phyloP scores from a whole-genome alignment of 73 alveolate genomes.

The Paramecium octaurelia region DNA sequence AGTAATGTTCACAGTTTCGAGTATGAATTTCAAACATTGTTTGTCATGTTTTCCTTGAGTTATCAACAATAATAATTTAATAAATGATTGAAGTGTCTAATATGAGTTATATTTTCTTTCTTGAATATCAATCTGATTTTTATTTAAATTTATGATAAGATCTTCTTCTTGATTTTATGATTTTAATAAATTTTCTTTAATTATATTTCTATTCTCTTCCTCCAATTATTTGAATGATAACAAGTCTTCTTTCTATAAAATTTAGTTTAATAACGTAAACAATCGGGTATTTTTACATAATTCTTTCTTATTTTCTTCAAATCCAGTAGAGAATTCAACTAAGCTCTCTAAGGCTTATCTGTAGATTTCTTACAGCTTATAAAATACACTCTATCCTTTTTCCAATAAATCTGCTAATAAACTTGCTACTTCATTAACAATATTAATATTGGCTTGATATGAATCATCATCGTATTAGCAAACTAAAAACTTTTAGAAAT shows the following conservation, averaged over 20 bases:
- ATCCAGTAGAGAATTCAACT: slow-evolving; percentile 30
- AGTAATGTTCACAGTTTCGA: background rate
- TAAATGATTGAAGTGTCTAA: background rate
- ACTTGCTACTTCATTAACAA: slow-evolving; percentile 8
- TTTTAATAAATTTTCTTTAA: background rate
- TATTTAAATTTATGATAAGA: background rate
- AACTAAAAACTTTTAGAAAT: background rate
- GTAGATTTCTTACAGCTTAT: background rate
- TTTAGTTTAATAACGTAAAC: background rate
- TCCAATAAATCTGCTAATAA: slow-evolving; percentile 29
- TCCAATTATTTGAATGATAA: background rate
- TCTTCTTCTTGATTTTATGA: background rate
- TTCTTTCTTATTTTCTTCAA: background rate
- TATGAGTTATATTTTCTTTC: background rate
- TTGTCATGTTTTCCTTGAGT: background rate
- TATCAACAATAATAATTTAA: background rate
- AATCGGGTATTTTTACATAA: slow-evolving; percentile 19
- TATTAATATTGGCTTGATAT: slow-evolving; percentile 13
- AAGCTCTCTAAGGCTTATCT: slow-evolving; percentile 26
- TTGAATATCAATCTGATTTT: background rate
- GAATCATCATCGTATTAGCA: slow-evolving; percentile 14
- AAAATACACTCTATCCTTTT: background rate
- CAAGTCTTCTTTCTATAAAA: background rate
- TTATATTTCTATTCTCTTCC: background rate
- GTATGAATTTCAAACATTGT: background rate